Evolutionary conservation across 495 filamentous ascomycete species (phyloP).

Genomic region (Hypoxylon perforatum): DNA sequence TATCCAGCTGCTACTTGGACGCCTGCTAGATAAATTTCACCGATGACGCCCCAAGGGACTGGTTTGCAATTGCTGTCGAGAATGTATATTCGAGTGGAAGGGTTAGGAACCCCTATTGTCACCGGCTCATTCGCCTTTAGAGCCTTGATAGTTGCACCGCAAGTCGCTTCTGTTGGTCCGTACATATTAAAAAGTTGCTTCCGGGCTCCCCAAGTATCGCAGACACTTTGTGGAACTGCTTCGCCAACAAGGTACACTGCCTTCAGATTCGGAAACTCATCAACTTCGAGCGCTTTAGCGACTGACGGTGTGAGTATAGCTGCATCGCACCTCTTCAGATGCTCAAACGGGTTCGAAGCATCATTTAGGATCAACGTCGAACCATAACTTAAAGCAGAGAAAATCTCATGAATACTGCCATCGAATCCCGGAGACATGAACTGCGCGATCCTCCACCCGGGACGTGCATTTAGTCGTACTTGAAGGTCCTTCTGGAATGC

Average conservation of each 20-base stretch:
- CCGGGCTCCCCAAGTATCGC: constrained; percentile 30
- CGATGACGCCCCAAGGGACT: background rate
- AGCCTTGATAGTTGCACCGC: constrained; percentile 43
- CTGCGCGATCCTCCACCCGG: constrained; percentile 47
- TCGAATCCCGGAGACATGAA: constrained; percentile 53
- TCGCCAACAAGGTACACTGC: background rate
- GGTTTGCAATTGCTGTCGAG: background rate
- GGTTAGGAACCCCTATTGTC: constrained; percentile 36
- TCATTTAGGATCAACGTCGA: constrained; percentile 38
- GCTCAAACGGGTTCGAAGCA: background rate
- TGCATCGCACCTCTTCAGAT: background rate
- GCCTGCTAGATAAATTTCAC: background rate
- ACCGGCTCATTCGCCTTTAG: constrained; percentile 28
- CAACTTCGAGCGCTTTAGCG: background rate
- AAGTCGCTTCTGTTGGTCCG: constrained; percentile 51
- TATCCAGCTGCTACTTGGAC: background rate
- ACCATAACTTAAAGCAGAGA: constrained; percentile 52
- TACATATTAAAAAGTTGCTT: constrained; percentile 50
- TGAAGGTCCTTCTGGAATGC: constrained; percentile 38
- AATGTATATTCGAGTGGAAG: background rate
- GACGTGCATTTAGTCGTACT: constrained; percentile 40
- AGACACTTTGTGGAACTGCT: background rate
- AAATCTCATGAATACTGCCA: constrained; percentile 54
- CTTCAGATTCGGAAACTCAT: background rate
- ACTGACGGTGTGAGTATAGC: background rate